These are phyloP conservation scores for Castanea mollissima DNA, from an alignment of 306 rosid species.

Conservation along the genomic window DNA sequence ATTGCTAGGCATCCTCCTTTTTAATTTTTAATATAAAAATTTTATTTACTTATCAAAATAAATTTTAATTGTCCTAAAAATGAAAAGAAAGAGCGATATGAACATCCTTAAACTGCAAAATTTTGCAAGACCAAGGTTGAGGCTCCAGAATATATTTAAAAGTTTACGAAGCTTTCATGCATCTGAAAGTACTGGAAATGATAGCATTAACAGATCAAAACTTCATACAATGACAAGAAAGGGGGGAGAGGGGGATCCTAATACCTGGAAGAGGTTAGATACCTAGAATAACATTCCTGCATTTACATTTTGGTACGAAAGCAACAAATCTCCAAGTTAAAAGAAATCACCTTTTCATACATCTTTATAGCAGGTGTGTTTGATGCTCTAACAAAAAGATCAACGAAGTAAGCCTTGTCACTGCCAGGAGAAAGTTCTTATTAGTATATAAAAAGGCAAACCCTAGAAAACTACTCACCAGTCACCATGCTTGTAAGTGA, in stretches of 20 bases:
- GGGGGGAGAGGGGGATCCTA: neutral
- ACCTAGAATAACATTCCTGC: neutral
- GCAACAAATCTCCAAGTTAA: neutral
- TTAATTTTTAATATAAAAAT: no score
- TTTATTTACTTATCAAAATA: no score
- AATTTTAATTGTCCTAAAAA: neutral
- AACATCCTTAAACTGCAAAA: neutral
- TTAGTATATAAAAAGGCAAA: neutral
- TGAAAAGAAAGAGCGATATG: neutral
- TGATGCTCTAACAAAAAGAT: conserved; percentile 96
- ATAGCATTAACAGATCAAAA: neutral
- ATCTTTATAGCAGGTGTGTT: conserved; percentile 96
- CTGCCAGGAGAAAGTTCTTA: conserved; percentile 44
- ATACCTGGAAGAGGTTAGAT: neutral
- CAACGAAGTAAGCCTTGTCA: conserved; percentile 90
- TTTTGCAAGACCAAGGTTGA: neutral
- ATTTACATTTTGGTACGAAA: neutral
- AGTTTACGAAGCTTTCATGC: neutral
- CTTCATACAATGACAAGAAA: neutral
- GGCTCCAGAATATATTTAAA: no score
- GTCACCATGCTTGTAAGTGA: neutral
- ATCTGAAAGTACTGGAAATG: neutral
- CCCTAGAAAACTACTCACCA: neutral
- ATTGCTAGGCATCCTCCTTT: no score
- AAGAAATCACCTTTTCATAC: conserved; percentile 83